These are phyloP conservation scores for Biscogniauxia marginata DNA, from an alignment of 2,329 filamentous ascomycete genomes.

Conservation along the genomic window DNA sequence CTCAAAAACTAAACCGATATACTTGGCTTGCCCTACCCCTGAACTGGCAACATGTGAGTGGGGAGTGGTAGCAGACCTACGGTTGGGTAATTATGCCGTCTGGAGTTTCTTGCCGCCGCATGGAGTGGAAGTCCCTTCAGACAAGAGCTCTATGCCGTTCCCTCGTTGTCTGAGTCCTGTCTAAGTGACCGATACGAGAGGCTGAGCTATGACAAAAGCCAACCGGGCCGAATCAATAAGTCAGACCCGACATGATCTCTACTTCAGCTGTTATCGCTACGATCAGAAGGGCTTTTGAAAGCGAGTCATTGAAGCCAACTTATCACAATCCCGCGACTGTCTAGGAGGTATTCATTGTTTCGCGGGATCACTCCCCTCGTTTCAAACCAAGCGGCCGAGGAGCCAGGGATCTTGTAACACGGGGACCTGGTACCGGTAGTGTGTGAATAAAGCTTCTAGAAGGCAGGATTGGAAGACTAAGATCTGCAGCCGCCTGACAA, in stretches of 20 bases:
- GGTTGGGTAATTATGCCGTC: background rate
- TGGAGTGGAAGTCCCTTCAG: background rate
- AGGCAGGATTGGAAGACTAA: background rate
- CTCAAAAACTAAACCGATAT: background rate
- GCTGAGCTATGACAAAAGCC: background rate
- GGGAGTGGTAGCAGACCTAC: background rate
- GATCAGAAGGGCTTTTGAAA: too few relatives aligned
- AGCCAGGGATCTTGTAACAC: background rate
- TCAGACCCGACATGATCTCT: too few relatives aligned
- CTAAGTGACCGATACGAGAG: background rate
- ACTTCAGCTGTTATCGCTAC: background rate
- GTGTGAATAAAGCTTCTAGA: background rate
- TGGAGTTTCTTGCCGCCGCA: background rate
- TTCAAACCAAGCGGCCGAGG: background rate
- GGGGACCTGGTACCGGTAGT: background rate
- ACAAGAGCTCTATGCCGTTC: background rate
- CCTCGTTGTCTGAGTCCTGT: background rate
- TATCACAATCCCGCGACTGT: background rate
- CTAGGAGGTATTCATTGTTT: background rate
- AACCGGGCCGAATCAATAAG: background rate
- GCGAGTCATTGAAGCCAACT: too few relatives aligned
- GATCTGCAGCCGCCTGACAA: background rate
- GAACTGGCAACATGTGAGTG: background rate
- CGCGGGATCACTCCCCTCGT: background rate
- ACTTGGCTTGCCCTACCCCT: background rate